Conservation (phyloP, 176 grass and related monocot genomes). For the Cenchrus purpureus region DNA sequence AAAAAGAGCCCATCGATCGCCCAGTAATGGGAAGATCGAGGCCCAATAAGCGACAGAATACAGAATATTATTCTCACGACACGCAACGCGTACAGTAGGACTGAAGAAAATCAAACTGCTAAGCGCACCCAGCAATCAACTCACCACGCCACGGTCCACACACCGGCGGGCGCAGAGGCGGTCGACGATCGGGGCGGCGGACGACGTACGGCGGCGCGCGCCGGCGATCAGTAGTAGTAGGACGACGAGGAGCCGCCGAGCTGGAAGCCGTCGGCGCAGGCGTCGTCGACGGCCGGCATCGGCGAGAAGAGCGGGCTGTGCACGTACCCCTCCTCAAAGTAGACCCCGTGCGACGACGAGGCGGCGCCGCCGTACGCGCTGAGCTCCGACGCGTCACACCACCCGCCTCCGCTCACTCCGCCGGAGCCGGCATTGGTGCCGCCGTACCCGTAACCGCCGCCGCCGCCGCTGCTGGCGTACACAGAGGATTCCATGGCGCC, state of each 20-base stretch:
- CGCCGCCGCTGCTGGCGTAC: not conserved
- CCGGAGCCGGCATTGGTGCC: not conserved
- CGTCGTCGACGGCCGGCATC: conserved; percentile 85
- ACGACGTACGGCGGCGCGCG: not conserved
- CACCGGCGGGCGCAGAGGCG: conserved; percentile 56
- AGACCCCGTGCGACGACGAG: conserved; percentile 61
- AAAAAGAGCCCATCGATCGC: conserved; percentile 33
- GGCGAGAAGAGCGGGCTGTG: conserved; percentile 97
- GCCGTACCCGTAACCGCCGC: not conserved
- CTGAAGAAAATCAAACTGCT: conserved; percentile 46
- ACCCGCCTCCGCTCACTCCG: conserved; percentile 29
- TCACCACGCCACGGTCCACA: conserved; percentile 56
- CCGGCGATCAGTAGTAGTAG: conserved; percentile 60
- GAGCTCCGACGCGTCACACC: conserved; percentile 68
- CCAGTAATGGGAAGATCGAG: conserved; percentile 14
- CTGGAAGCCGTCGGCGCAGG: conserved; percentile 83
- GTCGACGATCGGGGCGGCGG: conserved; percentile 18
- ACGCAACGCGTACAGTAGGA: not conserved
- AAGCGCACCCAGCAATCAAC: conserved; percentile 50
- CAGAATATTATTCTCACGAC: conserved; percentile 33
- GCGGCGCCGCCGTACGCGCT: conserved; percentile 39
- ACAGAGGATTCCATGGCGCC: not conserved
- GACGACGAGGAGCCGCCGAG: conserved; percentile 83
- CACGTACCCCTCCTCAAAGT: conserved; percentile 98
- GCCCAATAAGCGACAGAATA: conserved; percentile 23